Evolutionary conservation across 257 asterid genomes (phyloP).

Genomic region (Solanum chiquidenum): DNA sequence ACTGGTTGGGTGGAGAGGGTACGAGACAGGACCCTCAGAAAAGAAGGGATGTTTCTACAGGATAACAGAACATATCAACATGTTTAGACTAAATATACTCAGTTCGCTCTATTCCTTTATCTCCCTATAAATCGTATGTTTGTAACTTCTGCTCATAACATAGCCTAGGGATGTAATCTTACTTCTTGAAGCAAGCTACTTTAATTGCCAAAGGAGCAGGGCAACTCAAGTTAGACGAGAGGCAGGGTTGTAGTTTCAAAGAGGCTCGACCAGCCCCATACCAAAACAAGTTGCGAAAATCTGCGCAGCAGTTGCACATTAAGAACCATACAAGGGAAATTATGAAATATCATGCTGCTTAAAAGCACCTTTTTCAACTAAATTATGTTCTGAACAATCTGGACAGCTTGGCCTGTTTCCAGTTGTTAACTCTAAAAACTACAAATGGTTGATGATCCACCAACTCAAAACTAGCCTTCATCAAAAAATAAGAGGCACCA

Average conservation of each 20-base stretch:
- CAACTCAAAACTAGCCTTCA: background rate
- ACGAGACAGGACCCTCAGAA: background rate
- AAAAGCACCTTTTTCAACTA: background rate
- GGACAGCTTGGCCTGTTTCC: background rate
- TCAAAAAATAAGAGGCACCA: background rate
- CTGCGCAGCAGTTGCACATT: background rate
- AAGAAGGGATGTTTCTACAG: background rate
- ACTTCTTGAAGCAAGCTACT: background rate
- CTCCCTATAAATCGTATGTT: background rate
- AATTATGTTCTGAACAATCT: background rate
- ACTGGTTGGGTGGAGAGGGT: background rate
- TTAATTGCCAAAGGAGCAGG: background rate
- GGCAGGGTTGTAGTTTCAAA: background rate
- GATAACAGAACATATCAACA: background rate
- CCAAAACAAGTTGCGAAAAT: background rate
- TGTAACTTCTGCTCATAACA: background rate
- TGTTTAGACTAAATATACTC: background rate
- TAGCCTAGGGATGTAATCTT: background rate
- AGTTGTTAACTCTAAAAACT: background rate
- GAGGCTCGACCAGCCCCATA: background rate
- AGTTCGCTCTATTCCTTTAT: background rate
- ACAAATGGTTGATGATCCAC: background rate
- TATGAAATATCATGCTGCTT: background rate
- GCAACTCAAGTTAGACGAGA: background rate
- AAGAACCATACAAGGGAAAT: background rate